Evolutionary conservation across 352 stramenopile genomes (phyloP), one percentile per base, ranked within the genome.

Genomic region (Globisporangium spinosum): DNA sequence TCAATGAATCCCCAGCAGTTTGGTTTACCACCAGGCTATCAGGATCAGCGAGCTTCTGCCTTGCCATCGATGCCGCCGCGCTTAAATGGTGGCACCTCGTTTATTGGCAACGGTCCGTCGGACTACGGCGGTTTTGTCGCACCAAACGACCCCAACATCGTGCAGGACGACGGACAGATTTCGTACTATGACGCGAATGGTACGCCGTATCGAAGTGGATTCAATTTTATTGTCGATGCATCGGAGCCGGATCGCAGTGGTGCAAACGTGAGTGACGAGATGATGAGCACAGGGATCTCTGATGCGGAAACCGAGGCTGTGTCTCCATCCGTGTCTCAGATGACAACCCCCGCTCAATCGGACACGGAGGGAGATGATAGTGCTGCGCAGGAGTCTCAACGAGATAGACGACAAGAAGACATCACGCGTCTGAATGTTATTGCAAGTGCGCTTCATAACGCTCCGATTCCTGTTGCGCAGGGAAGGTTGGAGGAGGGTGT

Each of bases 161-260:
- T 70, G 2, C 65, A 74, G 10, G 59, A 75, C 54, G 75, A 83
- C 64, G 56, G 76, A 32, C 77, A 79, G n/a, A 75, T 91, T 20
- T 79, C 77, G 60, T 93, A 80, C 62, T 93, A 84, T 47, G 83
- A 90, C 60, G 77, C 83, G 2, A 89, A 90, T 20, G 82, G 70
- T 20, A 89, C 82, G 40, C 85, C 80, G 0, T 93, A 82, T 58
- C 83, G 85, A 25, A 85, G 77, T 57, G 73, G 70, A 13, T 78
- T 82, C 58, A 74, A 83, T 34, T 89, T 91, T 54, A 78, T 87
- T 35, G 63, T 82, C 38, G 67, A 78, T 66, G 27, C 32, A 13
- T 66, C 54, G 22, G 22, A 40, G 6, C 45, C 57, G 3, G 62
- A 15, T 17, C 13, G 7, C 53, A 62, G 58, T 3, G 58, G 43